Percentiles rank a stretch among this genome's conserved stretches.
Conservation (phyloP, 306 rosid species). For the Begonia peltatifolia region DNA sequence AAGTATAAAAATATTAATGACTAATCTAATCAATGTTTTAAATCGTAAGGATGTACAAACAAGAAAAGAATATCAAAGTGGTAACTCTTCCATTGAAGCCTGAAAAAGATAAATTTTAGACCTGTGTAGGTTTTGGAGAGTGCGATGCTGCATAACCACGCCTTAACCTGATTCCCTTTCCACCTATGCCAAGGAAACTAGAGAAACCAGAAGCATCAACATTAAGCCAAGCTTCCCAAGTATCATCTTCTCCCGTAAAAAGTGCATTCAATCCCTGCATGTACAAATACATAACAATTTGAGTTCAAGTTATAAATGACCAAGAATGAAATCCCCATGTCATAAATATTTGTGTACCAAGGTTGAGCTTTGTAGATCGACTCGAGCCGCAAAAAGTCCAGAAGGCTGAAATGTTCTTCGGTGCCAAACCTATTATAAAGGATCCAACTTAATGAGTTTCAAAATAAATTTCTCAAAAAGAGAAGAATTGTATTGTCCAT, state of each 20-base stretch:
- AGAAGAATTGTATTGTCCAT: too few species aligned
- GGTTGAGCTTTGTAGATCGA: conserved; percentile 81
- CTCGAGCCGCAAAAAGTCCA: conserved; percentile 98
- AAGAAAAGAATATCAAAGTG: background rate
- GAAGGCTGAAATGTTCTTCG: conserved; percentile 90
- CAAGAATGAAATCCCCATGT: conserved; percentile 5
- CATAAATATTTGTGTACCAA: conserved; percentile 36
- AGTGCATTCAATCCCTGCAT: conserved; percentile 88
- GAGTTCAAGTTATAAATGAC: conserved; percentile 5
- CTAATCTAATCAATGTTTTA: background rate
- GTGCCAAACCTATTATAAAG: conserved; percentile 60
- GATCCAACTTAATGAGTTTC: too few species aligned
- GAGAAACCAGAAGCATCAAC: conserved; percentile 81
- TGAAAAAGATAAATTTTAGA: conserved; percentile 13
- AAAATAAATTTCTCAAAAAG: too few species aligned
- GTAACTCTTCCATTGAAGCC: conserved; percentile 2
- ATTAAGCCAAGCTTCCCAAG: conserved; percentile 98
- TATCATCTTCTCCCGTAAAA: conserved; percentile 86
- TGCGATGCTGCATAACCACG: conserved; percentile 86
- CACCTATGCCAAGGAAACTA: conserved; percentile 38
- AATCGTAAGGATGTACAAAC: background rate
- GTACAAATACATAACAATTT: conserved; percentile 14
- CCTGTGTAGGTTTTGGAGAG: conserved; percentile 80
- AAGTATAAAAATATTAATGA: too few species aligned
- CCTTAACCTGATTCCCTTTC: conserved; percentile 73